These are phyloP conservation scores for Coniferiporia weirii DNA, from an alignment of 1,284 basidiomycete species.

Conservation along the genomic window DNA sequence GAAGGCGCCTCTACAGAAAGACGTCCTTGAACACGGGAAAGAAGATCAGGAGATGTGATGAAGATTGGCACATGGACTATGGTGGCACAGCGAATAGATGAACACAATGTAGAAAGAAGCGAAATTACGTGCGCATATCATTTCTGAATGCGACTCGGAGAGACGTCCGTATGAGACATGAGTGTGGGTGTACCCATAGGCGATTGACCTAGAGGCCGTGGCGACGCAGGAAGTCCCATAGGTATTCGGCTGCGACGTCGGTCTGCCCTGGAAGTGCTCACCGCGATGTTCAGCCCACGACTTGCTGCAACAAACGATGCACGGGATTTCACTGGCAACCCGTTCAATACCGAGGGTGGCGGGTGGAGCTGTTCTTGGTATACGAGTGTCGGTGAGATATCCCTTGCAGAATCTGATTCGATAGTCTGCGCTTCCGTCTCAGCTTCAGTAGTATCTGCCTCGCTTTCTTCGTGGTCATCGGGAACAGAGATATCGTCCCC, in stretches of 20 bases:
- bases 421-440: slow-evolving; percentile 37
- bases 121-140: slow-evolving; percentile 4
- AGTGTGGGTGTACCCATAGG: slow-evolving; percentile 19
- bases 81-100: background rate
- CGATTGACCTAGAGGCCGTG: slow-evolving; percentile 43
- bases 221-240: slow-evolving; percentile 57
- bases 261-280: slow-evolving; percentile 39
- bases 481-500: slow-evolving; percentile 56
- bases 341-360: slow-evolving; percentile 31
- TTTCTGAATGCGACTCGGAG: slow-evolving; percentile 12
- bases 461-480: slow-evolving; percentile 59
- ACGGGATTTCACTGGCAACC: slow-evolving; percentile 37
- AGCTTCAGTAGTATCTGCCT: slow-evolving; percentile 46
- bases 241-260: slow-evolving; percentile 50
- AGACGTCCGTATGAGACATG: slow-evolving; percentile 3
- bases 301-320: slow-evolving; percentile 60
- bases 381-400: slow-evolving; percentile 10
- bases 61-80: no score
- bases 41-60: no score
- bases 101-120: background rate
- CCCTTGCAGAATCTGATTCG: slow-evolving; percentile 40
- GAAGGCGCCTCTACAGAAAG: background rate
- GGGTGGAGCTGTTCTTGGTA: slow-evolving; percentile 27
- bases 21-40: background rate
- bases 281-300: slow-evolving; percentile 60